Percentiles rank a stretch among this genome's conserved stretches.
Conservation (phyloP, 768 basidiomycete genomes). For the Collybia sp. region DNA sequence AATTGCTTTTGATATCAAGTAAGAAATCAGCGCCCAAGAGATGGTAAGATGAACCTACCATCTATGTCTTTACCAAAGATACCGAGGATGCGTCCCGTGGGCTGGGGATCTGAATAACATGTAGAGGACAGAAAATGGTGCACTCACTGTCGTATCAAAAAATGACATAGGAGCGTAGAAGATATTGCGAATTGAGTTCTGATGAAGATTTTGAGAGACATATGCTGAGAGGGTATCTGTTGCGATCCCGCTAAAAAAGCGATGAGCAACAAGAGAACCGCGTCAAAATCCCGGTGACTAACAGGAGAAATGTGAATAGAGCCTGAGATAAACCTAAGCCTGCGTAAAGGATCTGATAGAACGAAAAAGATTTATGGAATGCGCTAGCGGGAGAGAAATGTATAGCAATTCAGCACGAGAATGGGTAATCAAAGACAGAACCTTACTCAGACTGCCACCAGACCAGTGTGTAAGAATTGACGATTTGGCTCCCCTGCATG, state of each 20-base stretch:
- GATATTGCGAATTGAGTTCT: constrained; percentile 47
- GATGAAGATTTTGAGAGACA: constrained; percentile 62
- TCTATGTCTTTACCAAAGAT: constrained; percentile 68
- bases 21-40: background rate
- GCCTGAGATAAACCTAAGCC: constrained; percentile 53
- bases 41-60: constrained; percentile 27
- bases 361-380: constrained; percentile 44
- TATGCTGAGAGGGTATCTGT: constrained; percentile 55
- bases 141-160: constrained; percentile 61
- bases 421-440: background rate
- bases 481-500: constrained; percentile 59
- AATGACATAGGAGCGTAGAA: constrained; percentile 74
- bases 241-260: constrained; percentile 36
- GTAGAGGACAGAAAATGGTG: background rate
- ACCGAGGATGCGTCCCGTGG: constrained; percentile 54
- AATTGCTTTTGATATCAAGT: constrained; percentile 29
- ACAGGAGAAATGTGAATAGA: constrained; percentile 54
- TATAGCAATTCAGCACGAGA: background rate
- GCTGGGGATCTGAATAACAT: constrained; percentile 23
- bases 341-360: constrained; percentile 65
- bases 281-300: constrained; percentile 10
- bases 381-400: constrained; percentile 26
- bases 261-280: too few relatives aligned
- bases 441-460: constrained; percentile 67
- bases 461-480: constrained; percentile 64